These are phyloP conservation scores for Trichoderma asperellum DNA, from an alignment of 2,329 filamentous ascomycete genomes.

Conservation along the genomic window DNA sequence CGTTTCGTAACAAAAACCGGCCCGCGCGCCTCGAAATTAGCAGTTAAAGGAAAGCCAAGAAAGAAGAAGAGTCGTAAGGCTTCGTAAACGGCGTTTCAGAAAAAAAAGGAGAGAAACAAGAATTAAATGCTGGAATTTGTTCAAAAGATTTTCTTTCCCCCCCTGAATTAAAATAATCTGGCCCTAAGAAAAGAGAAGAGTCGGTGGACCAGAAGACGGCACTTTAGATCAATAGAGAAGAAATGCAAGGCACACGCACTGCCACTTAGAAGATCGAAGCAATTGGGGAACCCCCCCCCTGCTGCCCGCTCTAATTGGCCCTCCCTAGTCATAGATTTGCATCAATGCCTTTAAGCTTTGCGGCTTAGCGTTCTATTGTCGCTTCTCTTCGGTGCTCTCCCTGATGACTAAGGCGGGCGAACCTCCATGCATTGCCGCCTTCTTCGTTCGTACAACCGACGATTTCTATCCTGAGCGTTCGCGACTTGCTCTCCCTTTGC, in stretches of 20 bases:
- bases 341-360: slow-evolving; percentile 18
- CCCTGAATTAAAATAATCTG: neutral
- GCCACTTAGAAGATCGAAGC: slow-evolving; percentile 8
- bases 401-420: slow-evolving; percentile 18
- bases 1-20: neutral
- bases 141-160: neutral
- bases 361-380: slow-evolving; percentile 21
- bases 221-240: neutral
- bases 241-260: slow-evolving; percentile 10
- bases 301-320: slow-evolving; percentile 15
- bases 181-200: slow-evolving; percentile 5
- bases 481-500: neutral
- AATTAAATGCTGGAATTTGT: neutral
- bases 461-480: neutral
- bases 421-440: neutral
- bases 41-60: neutral
- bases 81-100: slow-evolving; percentile 5
- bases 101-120: neutral
- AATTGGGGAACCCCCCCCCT: neutral
- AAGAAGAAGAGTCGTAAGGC: neutral
- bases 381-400: neutral
- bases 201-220: slow-evolving; percentile 18
- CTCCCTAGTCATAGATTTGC: neutral
- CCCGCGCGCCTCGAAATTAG: neutral
- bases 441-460: neutral